phyloP scores from a whole-genome alignment of 2,329 filamentous ascomycete species.

The Purpureocillium takamizusanense region DNA sequence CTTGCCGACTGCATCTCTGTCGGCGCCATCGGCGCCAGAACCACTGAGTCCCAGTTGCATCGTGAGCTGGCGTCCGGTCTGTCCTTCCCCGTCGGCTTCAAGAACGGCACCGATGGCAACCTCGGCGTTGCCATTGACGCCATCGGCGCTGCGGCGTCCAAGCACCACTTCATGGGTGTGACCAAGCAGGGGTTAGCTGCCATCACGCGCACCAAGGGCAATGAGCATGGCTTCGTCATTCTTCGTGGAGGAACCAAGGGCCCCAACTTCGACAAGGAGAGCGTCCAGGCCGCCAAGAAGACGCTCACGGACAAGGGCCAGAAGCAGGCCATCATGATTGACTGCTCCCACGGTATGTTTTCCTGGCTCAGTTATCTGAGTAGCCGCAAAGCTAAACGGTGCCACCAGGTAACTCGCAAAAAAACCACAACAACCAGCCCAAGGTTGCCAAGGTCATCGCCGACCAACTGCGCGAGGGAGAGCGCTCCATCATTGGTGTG shows the following conservation, averaged over 20 bases:
- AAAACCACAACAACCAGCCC: slow-evolving; percentile 96
- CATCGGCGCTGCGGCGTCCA: slow-evolving; percentile 76
- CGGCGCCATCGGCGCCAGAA: slow-evolving; percentile 90
- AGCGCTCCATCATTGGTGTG: slow-evolving; percentile 84
- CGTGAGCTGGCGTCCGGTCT: slow-evolving; percentile 90
- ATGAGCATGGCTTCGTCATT: slow-evolving; percentile 97
- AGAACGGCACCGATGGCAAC: slow-evolving; percentile 95
- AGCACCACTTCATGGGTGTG: slow-evolving; percentile 96
- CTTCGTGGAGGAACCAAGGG: slow-evolving; percentile 84
- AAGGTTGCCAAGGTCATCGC: slow-evolving; percentile 75
- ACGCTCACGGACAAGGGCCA: slow-evolving; percentile 74
- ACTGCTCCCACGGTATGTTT: slow-evolving; percentile 83
- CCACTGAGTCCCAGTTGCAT: slow-evolving; percentile 93
- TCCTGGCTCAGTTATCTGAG: neutral
- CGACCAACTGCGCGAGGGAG: slow-evolving; percentile 79
- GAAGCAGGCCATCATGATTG: slow-evolving; percentile 88
- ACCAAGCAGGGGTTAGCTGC: slow-evolving; percentile 95
- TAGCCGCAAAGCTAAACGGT: slow-evolving; percentile 4
- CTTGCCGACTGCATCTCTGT: slow-evolving; percentile 92
- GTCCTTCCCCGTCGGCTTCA: slow-evolving; percentile 97
- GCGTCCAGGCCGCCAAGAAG: slow-evolving; percentile 70
- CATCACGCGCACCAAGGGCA: slow-evolving; percentile 86
- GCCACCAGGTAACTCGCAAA: slow-evolving; percentile 81
- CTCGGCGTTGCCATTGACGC: slow-evolving; percentile 90
- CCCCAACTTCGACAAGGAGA: slow-evolving; percentile 87